Percentiles rank a stretch among this genome's conserved stretches.
phyloP scores from a whole-genome alignment of 257 asterid species.

The Cordia subcordata region DNA sequence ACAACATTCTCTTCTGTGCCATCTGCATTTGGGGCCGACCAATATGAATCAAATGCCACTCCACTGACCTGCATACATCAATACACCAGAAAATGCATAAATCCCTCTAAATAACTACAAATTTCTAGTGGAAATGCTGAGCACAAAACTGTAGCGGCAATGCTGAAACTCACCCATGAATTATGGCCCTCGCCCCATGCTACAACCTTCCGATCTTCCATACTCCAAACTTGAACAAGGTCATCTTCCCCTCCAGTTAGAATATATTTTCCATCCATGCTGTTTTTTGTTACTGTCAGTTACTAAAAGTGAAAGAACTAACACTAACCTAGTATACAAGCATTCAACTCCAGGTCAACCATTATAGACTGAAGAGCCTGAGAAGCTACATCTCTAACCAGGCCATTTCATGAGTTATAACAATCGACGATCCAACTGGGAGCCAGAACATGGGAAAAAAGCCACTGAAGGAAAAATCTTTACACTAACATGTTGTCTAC shows the following conservation, averaged over 20 bases:
- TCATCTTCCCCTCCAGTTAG: slow-evolving; percentile 99
- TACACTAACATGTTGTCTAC: too few species aligned
- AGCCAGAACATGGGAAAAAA: too few species aligned
- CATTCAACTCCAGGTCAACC: too few species aligned
- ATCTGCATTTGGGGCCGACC: slow-evolving; percentile 87
- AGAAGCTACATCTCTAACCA: too few species aligned
- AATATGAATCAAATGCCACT: slow-evolving; percentile 93
- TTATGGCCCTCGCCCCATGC: slow-evolving; percentile 99
- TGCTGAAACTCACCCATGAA: slow-evolving; percentile 83
- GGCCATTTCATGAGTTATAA: too few species aligned
- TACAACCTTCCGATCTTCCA: slow-evolving; percentile 92
- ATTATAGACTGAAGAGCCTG: too few species aligned
- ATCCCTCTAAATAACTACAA: slow-evolving; percentile 11
- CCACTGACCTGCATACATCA: slow-evolving; percentile 81
- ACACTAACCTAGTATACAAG: too few species aligned
- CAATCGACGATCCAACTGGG: too few species aligned
- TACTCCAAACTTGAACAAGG: slow-evolving; percentile 99
- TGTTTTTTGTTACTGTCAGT: slow-evolving; percentile 38
- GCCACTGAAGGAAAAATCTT: too few species aligned
- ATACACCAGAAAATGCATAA: slow-evolving; percentile 15
- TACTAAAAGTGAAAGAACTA: background rate
- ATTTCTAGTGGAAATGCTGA: slow-evolving; percentile 9
- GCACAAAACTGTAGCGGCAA: slow-evolving; percentile 2
- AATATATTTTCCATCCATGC: slow-evolving; percentile 94
- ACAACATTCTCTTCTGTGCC: slow-evolving; percentile 77